Evolutionary conservation across 2,329 filamentous ascomycete genomes (phyloP).

Genomic region (Stachybotrys echinatus): DNA sequence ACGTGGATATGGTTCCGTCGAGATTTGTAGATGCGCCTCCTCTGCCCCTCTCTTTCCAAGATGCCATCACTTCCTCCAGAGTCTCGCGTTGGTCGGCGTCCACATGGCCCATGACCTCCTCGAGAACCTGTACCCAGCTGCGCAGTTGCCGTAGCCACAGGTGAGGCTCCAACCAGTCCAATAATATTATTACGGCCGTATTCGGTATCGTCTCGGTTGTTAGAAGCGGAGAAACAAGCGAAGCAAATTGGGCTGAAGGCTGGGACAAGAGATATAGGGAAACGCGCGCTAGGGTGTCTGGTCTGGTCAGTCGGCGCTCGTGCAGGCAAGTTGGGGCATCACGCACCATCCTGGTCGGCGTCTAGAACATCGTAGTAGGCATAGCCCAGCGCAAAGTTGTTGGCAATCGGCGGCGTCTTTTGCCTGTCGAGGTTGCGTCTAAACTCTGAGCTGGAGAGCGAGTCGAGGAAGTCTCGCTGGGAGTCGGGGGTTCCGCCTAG

Average conservation of each 20-base stretch:
- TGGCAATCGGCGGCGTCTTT: slow-evolving; percentile 74
- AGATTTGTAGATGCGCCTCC: slow-evolving; percentile 57
- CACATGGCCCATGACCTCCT: slow-evolving; percentile 68
- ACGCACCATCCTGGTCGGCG: slow-evolving; percentile 81
- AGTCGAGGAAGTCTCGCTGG: slow-evolving; percentile 78
- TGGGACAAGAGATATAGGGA: slow-evolving; percentile 86
- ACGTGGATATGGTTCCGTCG: slow-evolving; percentile 55
- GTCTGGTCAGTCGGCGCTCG: slow-evolving; percentile 5
- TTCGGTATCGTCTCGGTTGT: slow-evolving; percentile 80
- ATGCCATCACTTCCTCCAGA: slow-evolving; percentile 80
- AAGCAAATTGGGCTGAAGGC: slow-evolving; percentile 75
- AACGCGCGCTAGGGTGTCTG: slow-evolving; percentile 84
- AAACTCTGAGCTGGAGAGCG: slow-evolving; percentile 48
- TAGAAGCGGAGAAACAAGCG: slow-evolving; percentile 77
- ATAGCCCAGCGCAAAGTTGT: slow-evolving; percentile 88
- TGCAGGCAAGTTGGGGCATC: background rate
- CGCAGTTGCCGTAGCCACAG: slow-evolving; percentile 83
- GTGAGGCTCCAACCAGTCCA: slow-evolving; percentile 95
- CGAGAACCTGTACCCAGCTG: slow-evolving; percentile 82
- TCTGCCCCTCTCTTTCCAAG: slow-evolving; percentile 72
- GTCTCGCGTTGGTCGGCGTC: slow-evolving; percentile 72
- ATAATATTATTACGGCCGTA: slow-evolving; percentile 82
- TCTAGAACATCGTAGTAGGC: slow-evolving; percentile 94
- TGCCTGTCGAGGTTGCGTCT: slow-evolving; percentile 50
- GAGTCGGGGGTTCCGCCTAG: slow-evolving; percentile 75